Percentiles rank a stretch among this genome's conserved stretches.
phyloP scores from a whole-genome alignment of 1,284 basidiomycete genomes.

The Ceratobasidium theobromae region DNA sequence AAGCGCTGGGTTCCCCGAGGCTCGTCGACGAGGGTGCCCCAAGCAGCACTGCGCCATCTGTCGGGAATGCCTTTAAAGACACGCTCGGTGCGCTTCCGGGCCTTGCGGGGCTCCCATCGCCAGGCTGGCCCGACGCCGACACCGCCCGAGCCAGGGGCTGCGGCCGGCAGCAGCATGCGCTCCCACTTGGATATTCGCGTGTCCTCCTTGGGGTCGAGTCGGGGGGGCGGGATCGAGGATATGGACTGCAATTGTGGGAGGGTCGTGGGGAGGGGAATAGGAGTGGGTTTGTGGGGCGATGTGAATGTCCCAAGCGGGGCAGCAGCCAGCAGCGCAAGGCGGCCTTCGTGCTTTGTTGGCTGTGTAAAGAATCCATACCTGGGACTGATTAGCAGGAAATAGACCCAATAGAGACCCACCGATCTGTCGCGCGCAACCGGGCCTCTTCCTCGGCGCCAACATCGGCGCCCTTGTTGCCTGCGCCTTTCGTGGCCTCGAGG shows the following conservation, averaged over 20 bases:
- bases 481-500: slow-evolving; percentile 45
- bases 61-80: slow-evolving; percentile 97
- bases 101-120: slow-evolving; percentile 39
- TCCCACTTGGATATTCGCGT: slow-evolving; percentile 83
- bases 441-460: slow-evolving; percentile 57
- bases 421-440: slow-evolving; percentile 72
- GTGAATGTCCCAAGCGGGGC: slow-evolving; percentile 65
- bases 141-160: slow-evolving; percentile 66
- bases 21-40: slow-evolving; percentile 71
- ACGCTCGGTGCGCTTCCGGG: slow-evolving; percentile 55
- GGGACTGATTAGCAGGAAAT: slow-evolving; percentile 37
- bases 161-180: slow-evolving; percentile 73
- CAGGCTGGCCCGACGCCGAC: slow-evolving; percentile 78
- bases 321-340: slow-evolving; percentile 67
- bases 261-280: slow-evolving; percentile 44
- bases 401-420: slow-evolving; percentile 54
- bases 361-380: slow-evolving; percentile 86
- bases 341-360: slow-evolving; percentile 61
- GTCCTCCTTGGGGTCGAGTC: slow-evolving; percentile 56
- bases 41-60: slow-evolving; percentile 90
- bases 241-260: slow-evolving; percentile 53
- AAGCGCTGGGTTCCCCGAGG: slow-evolving; percentile 75
- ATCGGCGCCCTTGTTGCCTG: slow-evolving; percentile 48
- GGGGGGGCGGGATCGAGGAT: slow-evolving; percentile 36
- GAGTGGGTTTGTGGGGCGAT: slow-evolving; percentile 50